Conservation (phyloP, 2,329 filamentous ascomycete species). For the Camptophora hylomeconis region DNA sequence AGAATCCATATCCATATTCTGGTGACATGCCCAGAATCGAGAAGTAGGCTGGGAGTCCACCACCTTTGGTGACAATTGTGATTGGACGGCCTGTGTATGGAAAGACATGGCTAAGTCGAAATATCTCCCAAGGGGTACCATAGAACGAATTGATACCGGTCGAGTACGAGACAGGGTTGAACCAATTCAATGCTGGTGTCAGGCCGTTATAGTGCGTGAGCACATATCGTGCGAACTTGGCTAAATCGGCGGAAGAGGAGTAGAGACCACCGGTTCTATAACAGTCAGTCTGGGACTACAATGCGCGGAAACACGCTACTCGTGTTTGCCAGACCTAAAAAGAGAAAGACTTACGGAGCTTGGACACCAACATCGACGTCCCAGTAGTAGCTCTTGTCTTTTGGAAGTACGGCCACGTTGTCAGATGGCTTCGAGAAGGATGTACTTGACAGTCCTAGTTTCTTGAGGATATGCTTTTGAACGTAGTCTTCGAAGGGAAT, state of each 20-base stretch:
- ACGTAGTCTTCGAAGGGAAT: conserved; percentile 18
- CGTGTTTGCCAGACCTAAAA: conserved; percentile 9
- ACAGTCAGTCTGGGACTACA: background rate
- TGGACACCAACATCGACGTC: conserved; percentile 5
- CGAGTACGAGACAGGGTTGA: conserved; percentile 26
- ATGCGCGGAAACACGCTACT: background rate
- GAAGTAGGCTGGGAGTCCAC: conserved; percentile 30
- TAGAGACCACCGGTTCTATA: conserved; percentile 34
- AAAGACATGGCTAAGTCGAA: conserved; percentile 28
- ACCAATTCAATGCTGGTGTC: conserved; percentile 30
- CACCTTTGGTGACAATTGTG: conserved; percentile 33
- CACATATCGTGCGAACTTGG: conserved; percentile 30
- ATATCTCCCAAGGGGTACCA: conserved; percentile 37
- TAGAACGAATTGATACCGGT: conserved; percentile 28
- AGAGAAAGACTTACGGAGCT: too few species aligned
- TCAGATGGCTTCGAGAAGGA: conserved; percentile 13
- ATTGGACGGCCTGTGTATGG: conserved; percentile 24
- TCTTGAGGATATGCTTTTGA: conserved; percentile 10
- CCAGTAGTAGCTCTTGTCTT: conserved; percentile 6
- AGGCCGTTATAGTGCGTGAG: conserved; percentile 30
- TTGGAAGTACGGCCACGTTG: conserved; percentile 14
- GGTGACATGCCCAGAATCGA: conserved; percentile 28
- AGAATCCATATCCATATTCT: conserved; percentile 37
- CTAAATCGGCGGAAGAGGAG: conserved; percentile 27
- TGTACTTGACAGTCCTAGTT: conserved; percentile 10